Percentiles rank a stretch among this genome's conserved stretches.
Conservation (phyloP, 257 asterid species). For the Solanum lycopersicoides region DNA sequence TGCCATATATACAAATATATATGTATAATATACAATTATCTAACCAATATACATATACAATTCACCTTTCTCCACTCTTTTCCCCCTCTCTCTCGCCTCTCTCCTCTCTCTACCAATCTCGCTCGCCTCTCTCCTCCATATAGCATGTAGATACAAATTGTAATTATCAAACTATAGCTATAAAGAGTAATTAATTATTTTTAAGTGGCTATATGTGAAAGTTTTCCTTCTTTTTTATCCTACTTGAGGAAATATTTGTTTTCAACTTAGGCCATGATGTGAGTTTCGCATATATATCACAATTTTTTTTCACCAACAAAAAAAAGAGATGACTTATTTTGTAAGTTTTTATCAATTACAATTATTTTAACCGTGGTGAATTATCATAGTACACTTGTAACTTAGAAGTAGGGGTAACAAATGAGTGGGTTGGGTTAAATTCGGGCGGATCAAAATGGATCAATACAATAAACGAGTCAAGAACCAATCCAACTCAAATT, state of each 20-base stretch:
- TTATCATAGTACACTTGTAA: background rate
- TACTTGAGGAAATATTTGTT: background rate
- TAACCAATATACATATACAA: too few species aligned
- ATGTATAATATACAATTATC: too few species aligned
- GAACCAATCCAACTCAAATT: background rate
- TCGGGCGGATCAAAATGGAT: background rate
- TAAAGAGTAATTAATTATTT: too few species aligned
- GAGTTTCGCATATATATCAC: background rate
- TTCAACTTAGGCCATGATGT: background rate
- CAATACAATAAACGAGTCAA: background rate
- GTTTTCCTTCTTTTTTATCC: too few species aligned
- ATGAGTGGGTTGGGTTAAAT: background rate
- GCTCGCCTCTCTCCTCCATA: too few species aligned
- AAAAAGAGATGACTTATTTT: background rate
- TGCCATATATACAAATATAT: too few species aligned
- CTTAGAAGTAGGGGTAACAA: background rate
- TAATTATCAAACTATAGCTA: too few species aligned
- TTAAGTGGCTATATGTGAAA: too few species aligned
- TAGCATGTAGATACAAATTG: too few species aligned
- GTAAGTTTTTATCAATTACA: background rate
- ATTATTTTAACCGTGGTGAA: background rate
- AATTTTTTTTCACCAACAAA: background rate
- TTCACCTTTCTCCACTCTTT: too few species aligned
- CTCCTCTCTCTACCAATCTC: too few species aligned
- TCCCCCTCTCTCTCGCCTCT: too few species aligned